These are phyloP conservation scores for Leptographium flavum DNA, from an alignment of 2,329 filamentous ascomycete species.

Conservation along the genomic window DNA sequence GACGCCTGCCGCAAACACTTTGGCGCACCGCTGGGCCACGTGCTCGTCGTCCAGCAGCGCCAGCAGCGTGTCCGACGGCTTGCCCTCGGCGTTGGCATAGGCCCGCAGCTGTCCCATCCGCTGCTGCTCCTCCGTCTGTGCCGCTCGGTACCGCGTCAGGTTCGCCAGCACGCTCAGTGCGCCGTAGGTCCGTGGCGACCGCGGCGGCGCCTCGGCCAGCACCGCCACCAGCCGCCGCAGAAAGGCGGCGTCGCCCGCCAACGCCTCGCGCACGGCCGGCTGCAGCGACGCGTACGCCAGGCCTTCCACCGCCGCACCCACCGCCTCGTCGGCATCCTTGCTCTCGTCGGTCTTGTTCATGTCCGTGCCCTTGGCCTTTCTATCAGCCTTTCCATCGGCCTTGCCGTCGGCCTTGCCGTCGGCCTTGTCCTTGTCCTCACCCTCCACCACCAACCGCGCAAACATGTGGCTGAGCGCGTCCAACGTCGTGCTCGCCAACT, in stretches of 20 bases:
- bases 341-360: slow-evolving; percentile 25
- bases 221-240: slow-evolving; percentile 55
- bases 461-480: slow-evolving; percentile 53
- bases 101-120: slow-evolving; percentile 85
- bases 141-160: slow-evolving; percentile 65
- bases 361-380: slow-evolving; percentile 8
- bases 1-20: slow-evolving; percentile 64
- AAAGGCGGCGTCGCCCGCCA: slow-evolving; percentile 54
- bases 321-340: slow-evolving; percentile 42
- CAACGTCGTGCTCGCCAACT: slow-evolving; percentile 43
- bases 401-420: background rate
- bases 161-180: slow-evolving; percentile 76
- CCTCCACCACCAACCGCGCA: slow-evolving; percentile 47
- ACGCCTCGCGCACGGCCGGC: slow-evolving; percentile 68
- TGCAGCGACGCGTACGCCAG: slow-evolving; percentile 84
- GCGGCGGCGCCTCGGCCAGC: slow-evolving; percentile 41
- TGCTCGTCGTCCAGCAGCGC: slow-evolving; percentile 62
- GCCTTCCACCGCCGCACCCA: slow-evolving; percentile 54
- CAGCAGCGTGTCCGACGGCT: slow-evolving; percentile 26
- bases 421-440: slow-evolving; percentile 8
- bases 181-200: slow-evolving; percentile 67
- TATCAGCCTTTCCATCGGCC: background rate
- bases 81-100: slow-evolving; percentile 76
- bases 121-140: slow-evolving; percentile 77
- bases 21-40: slow-evolving; percentile 61